These are phyloP conservation scores for Rhododendron ovatum DNA, from an alignment of 148 eudicot species.

Conservation along the genomic window DNA sequence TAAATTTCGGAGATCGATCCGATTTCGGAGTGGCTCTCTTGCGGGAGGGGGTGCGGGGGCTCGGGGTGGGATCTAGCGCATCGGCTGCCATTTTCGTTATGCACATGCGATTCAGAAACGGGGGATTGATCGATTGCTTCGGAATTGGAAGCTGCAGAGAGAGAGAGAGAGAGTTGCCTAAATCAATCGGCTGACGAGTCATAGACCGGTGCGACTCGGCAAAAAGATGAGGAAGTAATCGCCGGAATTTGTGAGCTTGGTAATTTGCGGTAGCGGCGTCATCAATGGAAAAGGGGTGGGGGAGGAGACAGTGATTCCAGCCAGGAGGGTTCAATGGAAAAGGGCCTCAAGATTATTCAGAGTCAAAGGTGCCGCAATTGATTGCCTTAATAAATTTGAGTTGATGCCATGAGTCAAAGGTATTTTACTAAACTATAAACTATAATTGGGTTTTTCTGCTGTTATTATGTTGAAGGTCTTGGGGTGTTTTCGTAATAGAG, in stretches of 20 bases:
- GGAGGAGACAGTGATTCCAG: background rate
- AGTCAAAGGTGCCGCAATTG: background rate
- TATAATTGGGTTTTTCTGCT: background rate
- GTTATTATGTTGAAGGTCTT: background rate
- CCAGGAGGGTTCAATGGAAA: background rate
- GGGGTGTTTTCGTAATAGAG: background rate
- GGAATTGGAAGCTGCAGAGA: no score
- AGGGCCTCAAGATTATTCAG: background rate
- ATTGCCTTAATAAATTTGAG: background rate
- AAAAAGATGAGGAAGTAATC: background rate
- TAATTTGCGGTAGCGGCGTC: no score
- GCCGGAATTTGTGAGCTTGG: no score
- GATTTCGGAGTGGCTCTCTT: background rate
- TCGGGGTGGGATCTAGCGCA: slow-evolving; percentile 13
- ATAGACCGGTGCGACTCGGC: background rate
- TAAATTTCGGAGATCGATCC: background rate
- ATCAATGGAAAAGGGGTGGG: background rate
- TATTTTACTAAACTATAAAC: no score
- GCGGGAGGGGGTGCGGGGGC: background rate
- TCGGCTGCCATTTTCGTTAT: slow-evolving; percentile 27
- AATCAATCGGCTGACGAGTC: background rate
- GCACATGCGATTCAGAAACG: slow-evolving; percentile 25
- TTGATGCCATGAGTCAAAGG: background rate
- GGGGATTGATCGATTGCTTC: background rate
- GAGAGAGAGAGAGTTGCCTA: background rate